Percentiles rank a stretch among this genome's conserved stretches.
Conservation (phyloP, 106 monocot species). For the Allium fistulosum region DNA sequence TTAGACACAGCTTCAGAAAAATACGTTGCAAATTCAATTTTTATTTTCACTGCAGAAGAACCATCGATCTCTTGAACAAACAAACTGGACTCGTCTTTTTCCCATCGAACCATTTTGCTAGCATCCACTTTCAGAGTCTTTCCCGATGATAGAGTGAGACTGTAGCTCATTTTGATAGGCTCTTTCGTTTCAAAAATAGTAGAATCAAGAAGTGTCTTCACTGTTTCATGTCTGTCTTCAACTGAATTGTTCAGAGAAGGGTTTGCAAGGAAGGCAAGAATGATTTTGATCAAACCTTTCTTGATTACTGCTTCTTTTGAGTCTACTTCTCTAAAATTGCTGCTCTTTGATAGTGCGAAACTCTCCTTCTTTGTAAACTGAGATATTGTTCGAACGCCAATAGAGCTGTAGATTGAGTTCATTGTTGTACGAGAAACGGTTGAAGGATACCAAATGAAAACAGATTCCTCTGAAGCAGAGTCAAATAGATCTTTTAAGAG, state of each 20-base stretch:
- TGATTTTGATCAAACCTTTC: conserved; percentile 25
- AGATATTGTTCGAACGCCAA: conserved; percentile 37
- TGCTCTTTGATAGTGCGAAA: not conserved
- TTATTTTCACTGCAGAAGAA: conserved; percentile 5
- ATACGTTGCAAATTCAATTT: conserved; percentile 40
- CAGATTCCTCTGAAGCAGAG: conserved; percentile 1
- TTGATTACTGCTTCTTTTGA: conserved; percentile 9
- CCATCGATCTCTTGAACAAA: not conserved
- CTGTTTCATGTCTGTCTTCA: conserved; percentile 24
- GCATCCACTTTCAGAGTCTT: not conserved
- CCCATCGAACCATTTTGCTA: not conserved
- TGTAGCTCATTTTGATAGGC: not conserved
- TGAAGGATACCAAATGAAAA: conserved; percentile 23
- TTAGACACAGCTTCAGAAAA: conserved; percentile 34
- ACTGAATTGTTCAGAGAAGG: conserved; percentile 18
- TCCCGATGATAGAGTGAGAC: not conserved
- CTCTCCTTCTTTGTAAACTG: conserved; percentile 18
- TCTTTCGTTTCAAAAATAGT: not conserved
- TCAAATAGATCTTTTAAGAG: conserved; percentile 11
- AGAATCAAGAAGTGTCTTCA: not conserved
- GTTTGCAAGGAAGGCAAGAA: conserved; percentile 40
- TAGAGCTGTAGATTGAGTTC: conserved; percentile 16
- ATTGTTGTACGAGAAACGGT: conserved; percentile 14
- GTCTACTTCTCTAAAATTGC: not conserved
- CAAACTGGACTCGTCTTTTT: not conserved